Evolutionary conservation across 345 rosid species (phyloP), one percentile per base, ranked within the genome.

Genomic region (Salix arbutifolia): DNA sequence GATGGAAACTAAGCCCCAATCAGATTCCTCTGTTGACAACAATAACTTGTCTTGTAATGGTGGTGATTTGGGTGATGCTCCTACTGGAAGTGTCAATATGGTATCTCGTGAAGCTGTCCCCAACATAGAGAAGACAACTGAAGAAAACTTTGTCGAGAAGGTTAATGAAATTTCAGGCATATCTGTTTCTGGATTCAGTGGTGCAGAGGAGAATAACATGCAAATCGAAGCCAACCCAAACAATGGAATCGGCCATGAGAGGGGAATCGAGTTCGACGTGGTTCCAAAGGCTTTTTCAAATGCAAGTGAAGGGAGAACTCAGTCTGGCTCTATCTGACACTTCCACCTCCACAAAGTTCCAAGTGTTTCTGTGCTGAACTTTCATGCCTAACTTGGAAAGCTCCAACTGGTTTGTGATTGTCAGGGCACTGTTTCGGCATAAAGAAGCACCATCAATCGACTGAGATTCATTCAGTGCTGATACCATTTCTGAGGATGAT

Each of bases 211-310:
- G 40, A 44, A 9, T 75, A 50, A 50, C 21, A 4, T 72, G 44
- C 82, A 69, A 78, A 38, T 35, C 60, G 42, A 68, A 13, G 38
- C 37, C 6, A 52, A 77, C 61, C 74, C 68, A 44, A 68, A 81
- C 21, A 25, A 40, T 14, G 64, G 81, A 38, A 61, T 62, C 56
- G 14, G 46, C 11, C 52, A 30, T 69, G 74, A 65, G 52, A 40
- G 8, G 38, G 64, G 52, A 38, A 33, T 21, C 65, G 60, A 60
- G 23, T 58, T 46, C 44, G 56, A 52, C 23, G 40, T 4, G 30
- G 25, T 56, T 72, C 11, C 28, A 11, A 62, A 61, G 40, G 52
- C 38, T 26, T 71, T 64, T 71, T 48, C 73, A 44, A 75, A 67
- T 33, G 42, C 52, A 21, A 60, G 64, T 58, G 65, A 67, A 72